Conservation (phyloP, 768 basidiomycete species). For the Chiua virens region DNA sequence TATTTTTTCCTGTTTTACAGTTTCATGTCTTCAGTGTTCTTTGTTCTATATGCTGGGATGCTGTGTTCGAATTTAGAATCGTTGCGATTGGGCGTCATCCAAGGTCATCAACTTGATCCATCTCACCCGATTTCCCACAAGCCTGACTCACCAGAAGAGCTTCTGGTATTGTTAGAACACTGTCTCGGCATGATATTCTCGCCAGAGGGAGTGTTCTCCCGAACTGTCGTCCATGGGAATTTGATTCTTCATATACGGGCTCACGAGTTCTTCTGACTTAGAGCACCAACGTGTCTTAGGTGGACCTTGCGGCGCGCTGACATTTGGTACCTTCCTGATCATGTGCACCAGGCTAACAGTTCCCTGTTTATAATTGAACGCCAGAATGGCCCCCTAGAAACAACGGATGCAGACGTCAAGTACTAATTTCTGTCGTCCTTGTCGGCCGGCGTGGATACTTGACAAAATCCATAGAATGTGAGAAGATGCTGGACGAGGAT, state of each 20-base stretch:
- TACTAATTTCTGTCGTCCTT: no score
- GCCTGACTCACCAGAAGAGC: not conserved
- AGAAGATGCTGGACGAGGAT: no score
- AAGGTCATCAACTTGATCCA: not conserved
- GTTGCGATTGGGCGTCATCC: not conserved
- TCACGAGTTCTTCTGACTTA: not conserved
- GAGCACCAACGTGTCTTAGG: slow-evolving; percentile 10
- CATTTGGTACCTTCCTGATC: not conserved
- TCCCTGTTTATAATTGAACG: not conserved
- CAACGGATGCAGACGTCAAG: not conserved
- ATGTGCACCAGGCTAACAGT: no score
- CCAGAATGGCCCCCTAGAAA: not conserved
- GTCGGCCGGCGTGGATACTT: not conserved
- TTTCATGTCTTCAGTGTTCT: no score
- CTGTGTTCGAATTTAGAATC: not conserved
- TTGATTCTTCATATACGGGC: not conserved
- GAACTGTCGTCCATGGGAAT: not conserved
- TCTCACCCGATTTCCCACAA: not conserved
- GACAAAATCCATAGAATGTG: no score
- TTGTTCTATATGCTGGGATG: not conserved
- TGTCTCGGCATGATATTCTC: not conserved
- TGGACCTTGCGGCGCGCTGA: not conserved
- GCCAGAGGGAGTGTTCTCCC: not conserved
- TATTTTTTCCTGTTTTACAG: no score
- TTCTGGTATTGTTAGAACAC: no score